Base-by-base conservation (phyloP, 139 green algal genomes). In the Chlorella vulgaris region DNA sequence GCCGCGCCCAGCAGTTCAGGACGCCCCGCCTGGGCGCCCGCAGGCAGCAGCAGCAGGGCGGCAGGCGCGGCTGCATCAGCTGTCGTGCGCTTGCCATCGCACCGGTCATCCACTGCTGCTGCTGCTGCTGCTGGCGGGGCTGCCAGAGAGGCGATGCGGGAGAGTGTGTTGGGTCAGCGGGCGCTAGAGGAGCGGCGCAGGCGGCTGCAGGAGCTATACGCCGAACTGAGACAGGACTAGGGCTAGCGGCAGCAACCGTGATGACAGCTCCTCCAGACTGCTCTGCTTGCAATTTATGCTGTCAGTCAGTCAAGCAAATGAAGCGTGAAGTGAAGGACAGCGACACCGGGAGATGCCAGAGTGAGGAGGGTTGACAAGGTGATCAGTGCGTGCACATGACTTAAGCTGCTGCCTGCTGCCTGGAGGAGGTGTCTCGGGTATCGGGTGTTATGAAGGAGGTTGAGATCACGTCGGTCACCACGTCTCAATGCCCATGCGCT, bases 191-290 rank as follows among this genome's bases (percentile, higher is more conserved):
- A 84, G 47, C 80, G 78, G 31, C 69, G 77, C n/a, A 65, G 71
- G 33, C 78, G 83, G 38, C 63, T 87, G 70, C 70, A 87, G 53
- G 36, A 85, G 39, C 62, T 87, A 33, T 87, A 87, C 26, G 26
- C 21, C 3, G 83, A 87, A 33, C 65, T 87, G 73, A 47, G 38
- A 15, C 47, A 55, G 15, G 47, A 15, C 15, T 55, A 15, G 10
- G 10, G 47, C 47, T 55, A 65, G 55, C 22, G 8, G 55, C n/a
- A 31, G 28, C 47, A 58, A 10, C 10, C 47, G 10, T 24, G 47
- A 58, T 58, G 47, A 58, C 47, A 58, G 47, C n/a, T n/a, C n/a
- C n/a, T n/a, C n/a, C n/a, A n/a, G n/a, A n/a, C n/a, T n/a, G n/a
- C n/a, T n/a, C n/a, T n/a, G n/a, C n/a, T n/a, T n/a, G n/a, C n/a